phyloP scores from a whole-genome alignment of 2,329 filamentous ascomycete species.

The Scedosporium boydii region DNA sequence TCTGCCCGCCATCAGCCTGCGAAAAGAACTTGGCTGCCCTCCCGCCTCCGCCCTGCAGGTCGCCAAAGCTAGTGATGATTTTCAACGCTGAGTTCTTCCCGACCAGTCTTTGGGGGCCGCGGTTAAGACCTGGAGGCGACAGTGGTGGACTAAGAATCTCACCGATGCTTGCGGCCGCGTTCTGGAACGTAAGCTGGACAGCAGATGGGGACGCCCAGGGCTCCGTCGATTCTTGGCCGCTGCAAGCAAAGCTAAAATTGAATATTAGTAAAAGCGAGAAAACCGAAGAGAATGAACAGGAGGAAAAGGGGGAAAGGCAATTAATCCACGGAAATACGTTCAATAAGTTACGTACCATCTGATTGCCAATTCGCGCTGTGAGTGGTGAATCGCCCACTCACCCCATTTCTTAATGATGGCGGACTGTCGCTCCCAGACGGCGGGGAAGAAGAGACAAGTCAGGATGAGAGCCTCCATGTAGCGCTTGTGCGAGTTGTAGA shows the following conservation, averaged over 20 bases:
- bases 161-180: conserved; percentile 44
- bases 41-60: conserved; percentile 38
- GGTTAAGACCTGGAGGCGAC: conserved; percentile 60
- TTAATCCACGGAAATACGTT: too few relatives aligned
- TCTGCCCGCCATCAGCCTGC: conserved; percentile 47
- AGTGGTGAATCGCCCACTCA: conserved; percentile 77
- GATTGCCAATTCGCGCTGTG: conserved; percentile 83
- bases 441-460: conserved; percentile 71
- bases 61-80: conserved; percentile 81
- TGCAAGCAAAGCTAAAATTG: conserved; percentile 68
- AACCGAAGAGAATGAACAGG: neutral
- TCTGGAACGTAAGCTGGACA: conserved; percentile 47
- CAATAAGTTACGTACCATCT: conserved; percentile 45
- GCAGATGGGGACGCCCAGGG: conserved; percentile 83
- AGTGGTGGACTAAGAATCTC: conserved; percentile 59
- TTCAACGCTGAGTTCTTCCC: conserved; percentile 79
- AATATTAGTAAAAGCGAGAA: neutral
- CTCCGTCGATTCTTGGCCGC: conserved; percentile 72
- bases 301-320: neutral
- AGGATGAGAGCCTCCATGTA: conserved; percentile 91
- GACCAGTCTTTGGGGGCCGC: conserved; percentile 51
- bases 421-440: conserved; percentile 84
- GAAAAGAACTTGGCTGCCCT: conserved; percentile 49
- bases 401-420: conserved; percentile 91
- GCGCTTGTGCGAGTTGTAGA: conserved; percentile 84